Evolutionary conservation across 202 grass and related monocot species (phyloP).

Genomic region (Schoenoplectus triqueter): DNA sequence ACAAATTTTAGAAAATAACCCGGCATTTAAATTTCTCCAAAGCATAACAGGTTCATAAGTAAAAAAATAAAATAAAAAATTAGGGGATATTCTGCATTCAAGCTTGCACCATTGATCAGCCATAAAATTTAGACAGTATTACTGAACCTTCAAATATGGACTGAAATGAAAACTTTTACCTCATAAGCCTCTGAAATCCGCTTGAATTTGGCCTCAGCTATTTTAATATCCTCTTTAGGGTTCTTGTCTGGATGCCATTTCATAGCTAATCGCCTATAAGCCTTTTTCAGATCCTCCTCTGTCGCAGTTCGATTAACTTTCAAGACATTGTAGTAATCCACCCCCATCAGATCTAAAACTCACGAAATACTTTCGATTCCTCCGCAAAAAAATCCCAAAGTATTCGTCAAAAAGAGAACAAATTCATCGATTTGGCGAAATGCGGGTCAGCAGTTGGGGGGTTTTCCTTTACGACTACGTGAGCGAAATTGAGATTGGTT

Average conservation of each 20-base stretch:
- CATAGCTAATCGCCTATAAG: conserved; percentile 80
- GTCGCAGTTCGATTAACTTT: conserved; percentile 80
- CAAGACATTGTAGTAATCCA: conserved; percentile 92
- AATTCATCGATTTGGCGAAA: conserved; percentile 34
- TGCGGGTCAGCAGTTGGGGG: background rate
- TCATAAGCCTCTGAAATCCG: conserved; percentile 94
- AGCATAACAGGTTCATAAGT: background rate
- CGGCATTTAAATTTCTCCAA: background rate
- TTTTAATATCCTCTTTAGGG: conserved; percentile 65
- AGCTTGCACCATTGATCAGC: background rate
- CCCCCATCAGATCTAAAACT: conserved; percentile 64
- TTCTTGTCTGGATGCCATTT: conserved; percentile 98
- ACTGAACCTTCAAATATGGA: background rate
- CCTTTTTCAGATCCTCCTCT: conserved; percentile 85
- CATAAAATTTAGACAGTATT: conserved; percentile 20
- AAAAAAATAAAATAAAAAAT: background rate
- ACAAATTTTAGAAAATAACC: background rate
- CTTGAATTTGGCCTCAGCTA: conserved; percentile 96
- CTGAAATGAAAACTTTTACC: conserved; percentile 41
- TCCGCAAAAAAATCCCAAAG: background rate
- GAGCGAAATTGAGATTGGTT: conserved; percentile 21
- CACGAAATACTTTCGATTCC: conserved; percentile 35
- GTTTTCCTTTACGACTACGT: background rate
- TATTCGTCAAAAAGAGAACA: conserved; percentile 10
- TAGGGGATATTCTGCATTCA: background rate